Evolutionary conservation across 2,329 filamentous ascomycete genomes (phyloP).

Genomic region (Acarospora socialis): DNA sequence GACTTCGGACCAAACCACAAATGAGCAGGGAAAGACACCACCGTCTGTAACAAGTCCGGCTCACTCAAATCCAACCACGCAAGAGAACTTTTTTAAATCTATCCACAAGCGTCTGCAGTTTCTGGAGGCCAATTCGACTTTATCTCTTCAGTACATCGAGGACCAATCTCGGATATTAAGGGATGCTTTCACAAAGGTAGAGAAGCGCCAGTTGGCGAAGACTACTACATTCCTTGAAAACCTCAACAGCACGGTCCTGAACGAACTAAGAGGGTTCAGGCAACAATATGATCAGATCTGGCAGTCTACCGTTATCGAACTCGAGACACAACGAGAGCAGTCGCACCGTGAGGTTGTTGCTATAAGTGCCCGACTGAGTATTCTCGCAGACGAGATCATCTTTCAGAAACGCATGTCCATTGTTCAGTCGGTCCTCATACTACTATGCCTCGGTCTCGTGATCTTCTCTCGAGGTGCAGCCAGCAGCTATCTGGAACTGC

Average conservation of each 20-base stretch:
- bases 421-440: constrained; percentile 71
- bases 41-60: constrained; percentile 34
- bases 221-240: constrained; percentile 67
- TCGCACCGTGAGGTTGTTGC: constrained; percentile 73
- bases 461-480: constrained; percentile 49
- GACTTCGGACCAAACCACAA: constrained; percentile 11
- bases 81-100: constrained; percentile 96
- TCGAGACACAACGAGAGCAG: constrained; percentile 76
- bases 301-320: constrained; percentile 85
- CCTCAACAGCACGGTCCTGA: constrained; percentile 75
- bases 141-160: constrained; percentile 91
- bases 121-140: constrained; percentile 80
- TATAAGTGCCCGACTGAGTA: constrained; percentile 62
- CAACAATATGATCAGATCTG: constrained; percentile 91
- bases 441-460: constrained; percentile 75
- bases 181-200: constrained; percentile 72
- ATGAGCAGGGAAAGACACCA: constrained; percentile 22
- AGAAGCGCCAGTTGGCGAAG: constrained; percentile 75
- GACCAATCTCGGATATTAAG: constrained; percentile 84
- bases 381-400: constrained; percentile 83
- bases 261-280: constrained; percentile 62
- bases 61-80: constrained; percentile 61
- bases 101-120: constrained; percentile 84
- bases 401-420: constrained; percentile 84
- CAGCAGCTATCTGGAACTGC: constrained; percentile 31